Conservation (phyloP, 169 alveolate genomes). For the Plasmodium coatneyi region DNA sequence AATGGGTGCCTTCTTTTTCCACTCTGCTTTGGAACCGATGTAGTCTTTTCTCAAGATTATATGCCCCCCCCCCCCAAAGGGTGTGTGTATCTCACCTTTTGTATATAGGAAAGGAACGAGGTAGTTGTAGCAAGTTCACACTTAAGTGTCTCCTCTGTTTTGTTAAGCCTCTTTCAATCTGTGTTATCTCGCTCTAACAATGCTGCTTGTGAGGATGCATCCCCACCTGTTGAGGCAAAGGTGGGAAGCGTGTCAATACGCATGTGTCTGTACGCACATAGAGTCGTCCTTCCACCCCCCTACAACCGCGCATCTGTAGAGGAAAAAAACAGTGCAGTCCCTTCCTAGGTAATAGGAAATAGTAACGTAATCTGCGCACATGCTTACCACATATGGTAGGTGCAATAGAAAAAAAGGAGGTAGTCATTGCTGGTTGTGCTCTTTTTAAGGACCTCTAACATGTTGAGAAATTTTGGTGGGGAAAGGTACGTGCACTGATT, state of each 20-base stretch:
- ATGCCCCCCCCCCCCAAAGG: not conserved
- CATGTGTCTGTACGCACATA: not conserved
- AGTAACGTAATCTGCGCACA: not conserved
- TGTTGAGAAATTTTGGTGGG: not conserved
- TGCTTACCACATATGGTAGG: not conserved
- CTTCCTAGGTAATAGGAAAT: not conserved
- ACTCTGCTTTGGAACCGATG: not conserved
- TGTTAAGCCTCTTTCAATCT: not conserved
- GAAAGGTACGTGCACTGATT: not conserved
- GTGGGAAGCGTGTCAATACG: not conserved
- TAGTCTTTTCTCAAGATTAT: not conserved
- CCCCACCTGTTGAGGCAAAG: not conserved
- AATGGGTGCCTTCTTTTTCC: not conserved
- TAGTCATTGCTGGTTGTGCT: not conserved
- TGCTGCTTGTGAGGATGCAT: not conserved
- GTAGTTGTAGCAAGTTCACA: not conserved
- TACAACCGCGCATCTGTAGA: not conserved
- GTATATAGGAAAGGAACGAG: not conserved
- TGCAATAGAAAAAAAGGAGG: not conserved
- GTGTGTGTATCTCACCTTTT: not conserved
- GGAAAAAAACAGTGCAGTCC: not conserved
- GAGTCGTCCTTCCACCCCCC: not conserved
- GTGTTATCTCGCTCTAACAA: not conserved
- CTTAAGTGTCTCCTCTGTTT: not conserved
- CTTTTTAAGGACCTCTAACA: not conserved